These are phyloP conservation scores for Juglanconis sp. DNA, from an alignment of 2,329 filamentous ascomycete genomes.

Conservation along the genomic window DNA sequence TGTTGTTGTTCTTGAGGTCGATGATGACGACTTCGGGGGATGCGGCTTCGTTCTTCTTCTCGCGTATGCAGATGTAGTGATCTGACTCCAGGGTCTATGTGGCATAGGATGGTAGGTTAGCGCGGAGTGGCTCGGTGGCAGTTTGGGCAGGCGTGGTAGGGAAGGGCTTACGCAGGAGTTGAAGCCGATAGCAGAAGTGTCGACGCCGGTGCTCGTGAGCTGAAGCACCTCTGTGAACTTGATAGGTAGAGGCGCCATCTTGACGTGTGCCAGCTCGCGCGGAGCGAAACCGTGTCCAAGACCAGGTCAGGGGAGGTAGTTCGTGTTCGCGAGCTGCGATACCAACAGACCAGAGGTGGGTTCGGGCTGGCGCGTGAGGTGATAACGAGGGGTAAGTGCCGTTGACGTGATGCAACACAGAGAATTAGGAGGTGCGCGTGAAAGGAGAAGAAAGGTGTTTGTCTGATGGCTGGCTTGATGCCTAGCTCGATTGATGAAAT, in stretches of 20 bases:
- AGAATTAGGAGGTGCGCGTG: background rate
- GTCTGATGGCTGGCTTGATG: constrained; percentile 14
- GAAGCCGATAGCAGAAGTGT: constrained; percentile 65
- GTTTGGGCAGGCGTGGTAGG: constrained; percentile 22
- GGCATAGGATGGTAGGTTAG: constrained; percentile 13
- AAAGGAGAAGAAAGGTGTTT: background rate
- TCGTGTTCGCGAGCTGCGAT: background rate
- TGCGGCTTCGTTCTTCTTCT: constrained; percentile 81
- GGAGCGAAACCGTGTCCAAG: constrained; percentile 13
- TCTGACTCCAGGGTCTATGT: constrained; percentile 94
- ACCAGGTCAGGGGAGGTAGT: constrained; percentile 4
- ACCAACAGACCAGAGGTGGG: background rate
- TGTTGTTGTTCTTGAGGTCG: constrained; percentile 96
- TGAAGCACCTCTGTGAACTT: constrained; percentile 41
- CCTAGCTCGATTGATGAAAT: constrained; percentile 11
- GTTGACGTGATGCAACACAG: background rate
- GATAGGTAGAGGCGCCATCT: constrained; percentile 36
- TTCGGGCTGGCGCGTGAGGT: background rate
- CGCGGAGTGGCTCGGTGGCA: background rate
- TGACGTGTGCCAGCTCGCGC: constrained; percentile 32
- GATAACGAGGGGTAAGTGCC: background rate
- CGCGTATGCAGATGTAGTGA: constrained; percentile 91
- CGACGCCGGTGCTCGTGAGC: constrained; percentile 35
- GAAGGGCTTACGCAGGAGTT: constrained; percentile 71
- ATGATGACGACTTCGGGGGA: constrained; percentile 95